Conservation (phyloP, 108 stramenopile genomes). For the Skeletonema menzelii region DNA sequence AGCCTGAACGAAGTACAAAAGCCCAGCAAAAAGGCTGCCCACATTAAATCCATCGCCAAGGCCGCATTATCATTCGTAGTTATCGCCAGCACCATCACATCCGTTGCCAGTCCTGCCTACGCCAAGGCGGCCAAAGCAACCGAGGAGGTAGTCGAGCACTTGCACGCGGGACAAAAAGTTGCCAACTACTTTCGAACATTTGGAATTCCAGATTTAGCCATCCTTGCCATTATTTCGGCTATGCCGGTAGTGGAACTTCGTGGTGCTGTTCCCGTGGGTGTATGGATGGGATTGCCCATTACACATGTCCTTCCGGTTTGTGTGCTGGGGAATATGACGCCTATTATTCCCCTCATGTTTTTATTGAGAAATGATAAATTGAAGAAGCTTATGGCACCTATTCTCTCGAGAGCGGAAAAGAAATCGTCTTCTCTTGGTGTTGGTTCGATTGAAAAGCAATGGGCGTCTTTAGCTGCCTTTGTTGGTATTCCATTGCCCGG, state of each 20-base stretch:
- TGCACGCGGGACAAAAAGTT: slow-evolving; percentile 85
- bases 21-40: not conserved
- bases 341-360: slow-evolving; percentile 83
- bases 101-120: slow-evolving; percentile 26
- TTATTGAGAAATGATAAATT: slow-evolving; percentile 72
- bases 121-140: slow-evolving; percentile 52
- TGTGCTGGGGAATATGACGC: slow-evolving; percentile 92
- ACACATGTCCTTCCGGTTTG: slow-evolving; percentile 80
- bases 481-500: slow-evolving; percentile 97
- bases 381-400: slow-evolving; percentile 82
- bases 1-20: not conserved
- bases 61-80: slow-evolving; percentile 7
- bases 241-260: slow-evolving; percentile 95
- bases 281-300: slow-evolving; percentile 92
- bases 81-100: slow-evolving; percentile 18
- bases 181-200: slow-evolving; percentile 82
- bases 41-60: slow-evolving; percentile 3
- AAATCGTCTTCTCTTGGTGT: slow-evolving; percentile 81
- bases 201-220: slow-evolving; percentile 85
- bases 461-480: slow-evolving; percentile 92
- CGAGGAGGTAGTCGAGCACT: slow-evolving; percentile 53
- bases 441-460: slow-evolving; percentile 80
- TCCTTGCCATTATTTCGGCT: slow-evolving; percentile 90
- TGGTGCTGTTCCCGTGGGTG: slow-evolving; percentile 88
- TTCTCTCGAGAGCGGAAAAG: slow-evolving; percentile 81